Evolutionary conservation across 2,329 filamentous ascomycete genomes (phyloP).

Genomic region (Xylaria sp.): DNA sequence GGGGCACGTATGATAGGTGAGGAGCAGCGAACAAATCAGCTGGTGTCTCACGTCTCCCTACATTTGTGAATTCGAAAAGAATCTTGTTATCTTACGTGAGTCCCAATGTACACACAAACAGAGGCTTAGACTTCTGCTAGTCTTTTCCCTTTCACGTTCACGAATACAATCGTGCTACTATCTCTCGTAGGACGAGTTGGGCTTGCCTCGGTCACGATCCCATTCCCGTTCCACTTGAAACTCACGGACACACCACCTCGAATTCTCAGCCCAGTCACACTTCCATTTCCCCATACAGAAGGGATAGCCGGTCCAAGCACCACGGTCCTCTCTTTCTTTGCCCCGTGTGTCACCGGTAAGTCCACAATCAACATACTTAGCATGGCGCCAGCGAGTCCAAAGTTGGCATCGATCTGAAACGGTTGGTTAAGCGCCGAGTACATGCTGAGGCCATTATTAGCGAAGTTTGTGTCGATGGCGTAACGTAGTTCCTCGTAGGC

Average conservation of each 20-base stretch:
- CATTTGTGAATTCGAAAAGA: no score
- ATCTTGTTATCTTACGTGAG: neutral
- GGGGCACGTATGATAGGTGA: no score
- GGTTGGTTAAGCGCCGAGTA: slow-evolving; percentile 59
- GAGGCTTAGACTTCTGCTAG: slow-evolving; percentile 14
- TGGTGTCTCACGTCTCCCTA: no score
- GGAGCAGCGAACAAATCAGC: no score
- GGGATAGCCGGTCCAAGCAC: slow-evolving; percentile 62
- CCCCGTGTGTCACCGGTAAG: slow-evolving; percentile 49
- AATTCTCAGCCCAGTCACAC: slow-evolving; percentile 57
- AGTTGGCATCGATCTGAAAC: slow-evolving; percentile 71
- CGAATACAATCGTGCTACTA: slow-evolving; percentile 8
- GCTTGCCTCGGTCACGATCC: slow-evolving; percentile 31
- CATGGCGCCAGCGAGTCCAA: slow-evolving; percentile 61
- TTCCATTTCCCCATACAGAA: slow-evolving; percentile 55
- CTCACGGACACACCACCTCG: slow-evolving; percentile 57
- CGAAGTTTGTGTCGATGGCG: slow-evolving; percentile 62
- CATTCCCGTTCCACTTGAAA: slow-evolving; percentile 56
- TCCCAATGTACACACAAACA: neutral
- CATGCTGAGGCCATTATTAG: slow-evolving; percentile 62
- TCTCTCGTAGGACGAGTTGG: slow-evolving; percentile 2
- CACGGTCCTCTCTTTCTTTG: slow-evolving; percentile 49
- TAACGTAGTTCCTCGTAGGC: slow-evolving; percentile 62
- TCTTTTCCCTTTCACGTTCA: slow-evolving; percentile 25
- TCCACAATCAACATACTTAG: slow-evolving; percentile 65